These are phyloP conservation scores for Lachnellula suecica DNA, from an alignment of 2,329 filamentous ascomycete species.

Conservation along the genomic window DNA sequence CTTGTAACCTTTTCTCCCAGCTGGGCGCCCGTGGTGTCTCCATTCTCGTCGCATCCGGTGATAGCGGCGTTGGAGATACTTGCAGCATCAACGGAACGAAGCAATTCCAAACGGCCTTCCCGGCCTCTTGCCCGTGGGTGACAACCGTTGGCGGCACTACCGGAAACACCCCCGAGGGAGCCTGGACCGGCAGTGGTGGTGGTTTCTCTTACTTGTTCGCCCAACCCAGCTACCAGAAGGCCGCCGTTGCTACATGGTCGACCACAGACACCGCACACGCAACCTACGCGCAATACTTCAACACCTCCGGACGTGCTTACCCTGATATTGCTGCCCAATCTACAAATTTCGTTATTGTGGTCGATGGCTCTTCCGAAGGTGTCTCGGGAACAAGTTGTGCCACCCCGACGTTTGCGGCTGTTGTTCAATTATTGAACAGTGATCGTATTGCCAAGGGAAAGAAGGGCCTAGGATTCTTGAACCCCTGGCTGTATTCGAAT, in stretches of 20 bases:
- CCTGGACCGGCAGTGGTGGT: constrained; percentile 35
- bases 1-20: constrained; percentile 53
- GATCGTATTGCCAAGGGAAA: constrained; percentile 53
- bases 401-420: constrained; percentile 54
- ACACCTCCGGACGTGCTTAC: constrained; percentile 45
- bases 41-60: constrained; percentile 48
- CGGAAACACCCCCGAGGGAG: constrained; percentile 23
- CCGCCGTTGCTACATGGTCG: constrained; percentile 43
- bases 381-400: constrained; percentile 54
- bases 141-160: constrained; percentile 43
- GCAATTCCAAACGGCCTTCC: constrained; percentile 49
- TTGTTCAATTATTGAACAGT: constrained; percentile 64
- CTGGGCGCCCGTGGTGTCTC: constrained; percentile 50
- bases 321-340: constrained; percentile 57
- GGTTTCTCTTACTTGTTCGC: constrained; percentile 44
- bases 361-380: constrained; percentile 32
- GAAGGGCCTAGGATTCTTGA: constrained; percentile 42
- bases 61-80: constrained; percentile 41
- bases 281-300: constrained; percentile 44
- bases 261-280: constrained; percentile 45
- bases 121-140: constrained; percentile 51
- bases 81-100: constrained; percentile 33
- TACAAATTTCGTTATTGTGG: constrained; percentile 49
- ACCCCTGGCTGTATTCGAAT: constrained; percentile 42
- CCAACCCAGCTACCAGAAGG: constrained; percentile 41